These are phyloP conservation scores for Elsinoe arachidis DNA, from an alignment of 2,329 filamentous ascomycete genomes.

Conservation along the genomic window DNA sequence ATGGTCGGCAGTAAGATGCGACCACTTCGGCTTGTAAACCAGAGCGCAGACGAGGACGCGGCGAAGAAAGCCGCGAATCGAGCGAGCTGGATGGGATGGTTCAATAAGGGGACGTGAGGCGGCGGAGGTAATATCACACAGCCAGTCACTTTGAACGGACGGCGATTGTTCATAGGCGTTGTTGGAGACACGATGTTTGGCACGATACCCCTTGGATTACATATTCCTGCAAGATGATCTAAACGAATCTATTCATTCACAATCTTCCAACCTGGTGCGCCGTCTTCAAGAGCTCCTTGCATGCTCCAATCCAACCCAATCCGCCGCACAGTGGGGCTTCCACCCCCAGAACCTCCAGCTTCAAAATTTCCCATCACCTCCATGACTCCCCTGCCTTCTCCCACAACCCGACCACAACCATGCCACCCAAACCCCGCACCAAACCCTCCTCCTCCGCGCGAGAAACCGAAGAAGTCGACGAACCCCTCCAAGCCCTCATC, in stretches of 20 bases:
- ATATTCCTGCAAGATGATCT: conserved; percentile 2
- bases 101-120: conserved; percentile 27
- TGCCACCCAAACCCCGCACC: conserved; percentile 38
- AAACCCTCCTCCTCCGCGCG: conserved; percentile 35
- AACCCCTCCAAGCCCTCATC: conserved; percentile 58
- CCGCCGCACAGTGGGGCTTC: not conserved
- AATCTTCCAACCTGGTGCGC: not conserved
- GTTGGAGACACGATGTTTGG: conserved; percentile 5
- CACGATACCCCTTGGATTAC: conserved; percentile 13
- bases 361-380: conserved; percentile 2
- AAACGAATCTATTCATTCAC: not conserved
- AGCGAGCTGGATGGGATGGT: conserved; percentile 41
- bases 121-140: not conserved
- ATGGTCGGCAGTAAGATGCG: conserved; percentile 62
- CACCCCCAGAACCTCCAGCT: not conserved
- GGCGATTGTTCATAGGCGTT: not conserved
- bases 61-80: conserved; percentile 38
- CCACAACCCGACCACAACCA: conserved; percentile 21
- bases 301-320: not conserved
- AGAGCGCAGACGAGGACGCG: conserved; percentile 42
- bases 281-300: not conserved
- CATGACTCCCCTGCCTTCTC: not conserved
- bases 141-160: not conserved
- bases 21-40: conserved; percentile 78
- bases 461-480: conserved; percentile 50